phyloP scores from a whole-genome alignment of 2,329 filamentous ascomycete genomes.

The Colletotrichum australisinense region DNA sequence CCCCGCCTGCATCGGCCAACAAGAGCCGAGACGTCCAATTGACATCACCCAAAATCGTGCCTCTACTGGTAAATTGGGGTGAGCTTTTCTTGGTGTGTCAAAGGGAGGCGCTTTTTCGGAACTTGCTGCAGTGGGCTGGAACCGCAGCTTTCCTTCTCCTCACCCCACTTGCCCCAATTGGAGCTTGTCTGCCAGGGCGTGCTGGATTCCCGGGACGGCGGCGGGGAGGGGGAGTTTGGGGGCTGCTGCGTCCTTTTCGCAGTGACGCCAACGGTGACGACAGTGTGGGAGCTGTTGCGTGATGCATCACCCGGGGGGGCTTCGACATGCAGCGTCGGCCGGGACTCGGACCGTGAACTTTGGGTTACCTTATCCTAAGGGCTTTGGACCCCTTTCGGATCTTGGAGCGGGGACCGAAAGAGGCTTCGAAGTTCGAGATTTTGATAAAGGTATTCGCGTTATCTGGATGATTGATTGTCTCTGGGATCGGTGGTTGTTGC shows the following conservation, averaged over 20 bases:
- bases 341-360: neutral
- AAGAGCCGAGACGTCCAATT: slow-evolving; percentile 6
- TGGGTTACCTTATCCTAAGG: neutral
- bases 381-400: neutral
- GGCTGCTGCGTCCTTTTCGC: neutral
- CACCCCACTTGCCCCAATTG: slow-evolving; percentile 14
- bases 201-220: slow-evolving; percentile 13
- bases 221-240: slow-evolving; percentile 4
- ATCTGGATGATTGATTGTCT: neutral
- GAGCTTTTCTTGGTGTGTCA: slow-evolving; percentile 1
- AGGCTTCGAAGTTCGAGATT: neutral
- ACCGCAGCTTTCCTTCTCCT: neutral
- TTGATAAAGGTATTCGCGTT: neutral
- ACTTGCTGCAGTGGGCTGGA: neutral
- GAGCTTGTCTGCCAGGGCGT: slow-evolving; percentile 6
- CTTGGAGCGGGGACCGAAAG: neutral
- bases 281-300: slow-evolving; percentile 23
- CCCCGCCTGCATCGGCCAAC: slow-evolving; percentile 3
- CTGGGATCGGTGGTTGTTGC: slow-evolving; percentile 19
- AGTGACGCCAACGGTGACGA: slow-evolving; percentile 18
- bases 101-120: neutral
- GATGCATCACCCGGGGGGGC: neutral
- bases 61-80: neutral
- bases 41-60: slow-evolving; percentile 1
- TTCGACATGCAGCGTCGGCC: neutral